Evolutionary conservation across 371 early-diverging fungal species (phyloP).

Genomic region (Syncephalis plumigaleata): DNA sequence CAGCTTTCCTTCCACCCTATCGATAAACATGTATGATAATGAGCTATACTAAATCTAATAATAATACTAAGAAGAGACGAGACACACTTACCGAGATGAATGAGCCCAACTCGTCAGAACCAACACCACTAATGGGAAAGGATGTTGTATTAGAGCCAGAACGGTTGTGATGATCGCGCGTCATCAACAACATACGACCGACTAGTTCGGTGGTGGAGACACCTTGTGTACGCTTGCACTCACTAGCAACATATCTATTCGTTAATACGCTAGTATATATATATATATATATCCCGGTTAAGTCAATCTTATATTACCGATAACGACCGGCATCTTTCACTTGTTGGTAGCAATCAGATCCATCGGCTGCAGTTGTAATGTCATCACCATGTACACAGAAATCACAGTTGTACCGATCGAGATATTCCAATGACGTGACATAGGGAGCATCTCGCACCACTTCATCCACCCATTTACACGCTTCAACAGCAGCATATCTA

Average conservation of each 20-base stretch:
- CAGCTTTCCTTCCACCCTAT: conserved; percentile 7
- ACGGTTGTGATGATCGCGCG: conserved; percentile 67
- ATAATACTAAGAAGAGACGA: not conserved
- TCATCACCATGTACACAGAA: conserved; percentile 95
- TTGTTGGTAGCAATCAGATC: conserved; percentile 85
- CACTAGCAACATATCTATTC: conserved; percentile 12
- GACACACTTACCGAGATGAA: no score
- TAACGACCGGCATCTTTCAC: conserved; percentile 92
- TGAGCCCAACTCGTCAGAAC: no score
- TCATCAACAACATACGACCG: conserved; percentile 87
- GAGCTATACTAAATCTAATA: no score
- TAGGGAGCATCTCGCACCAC: conserved; percentile 90
- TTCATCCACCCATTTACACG: conserved; percentile 94
- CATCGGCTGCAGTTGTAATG: conserved; percentile 85
- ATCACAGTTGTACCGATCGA: conserved; percentile 73
- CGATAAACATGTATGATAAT: no score
- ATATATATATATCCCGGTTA: no score
- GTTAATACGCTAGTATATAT: no score
- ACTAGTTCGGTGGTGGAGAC: conserved; percentile 92
- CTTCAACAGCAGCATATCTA: conserved; percentile 82
- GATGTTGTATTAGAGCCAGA: conserved; percentile 10
- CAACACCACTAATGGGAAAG: conserved; percentile 21
- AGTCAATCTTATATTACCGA: conserved; percentile 13
- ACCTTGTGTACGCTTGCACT: conserved; percentile 86
- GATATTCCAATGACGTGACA: conserved; percentile 62